Percentiles rank a stretch among this genome's conserved stretches.
phyloP scores from a whole-genome alignment of 208 protist species.

The Trypanosoma cruzi region DNA sequence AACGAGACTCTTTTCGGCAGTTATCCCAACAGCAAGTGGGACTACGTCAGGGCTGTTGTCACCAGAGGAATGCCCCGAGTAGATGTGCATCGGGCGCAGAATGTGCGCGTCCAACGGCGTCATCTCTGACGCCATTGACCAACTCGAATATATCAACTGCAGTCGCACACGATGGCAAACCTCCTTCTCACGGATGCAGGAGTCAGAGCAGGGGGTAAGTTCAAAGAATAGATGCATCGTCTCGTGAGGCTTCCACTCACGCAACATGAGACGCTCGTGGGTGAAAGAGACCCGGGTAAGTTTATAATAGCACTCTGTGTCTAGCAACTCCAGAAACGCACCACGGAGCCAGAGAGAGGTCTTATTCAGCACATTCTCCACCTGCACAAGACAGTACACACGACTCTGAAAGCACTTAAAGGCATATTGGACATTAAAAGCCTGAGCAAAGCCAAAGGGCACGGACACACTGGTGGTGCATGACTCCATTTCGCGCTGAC shows the following conservation, averaged over 20 bases:
- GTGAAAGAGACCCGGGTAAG: conserved; percentile 60
- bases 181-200: conserved; percentile 30
- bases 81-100: conserved; percentile 1
- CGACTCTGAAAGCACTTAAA: conserved; percentile 76
- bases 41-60: background rate
- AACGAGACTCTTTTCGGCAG: background rate
- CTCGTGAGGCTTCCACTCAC: conserved; percentile 74
- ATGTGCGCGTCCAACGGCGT: conserved; percentile 15
- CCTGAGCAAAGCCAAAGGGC: conserved; percentile 32
- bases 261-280: conserved; percentile 51
- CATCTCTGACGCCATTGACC: conserved; percentile 24
- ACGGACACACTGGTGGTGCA: conserved; percentile 41
- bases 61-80: background rate
- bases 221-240: conserved; percentile 63
- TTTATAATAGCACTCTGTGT: conserved; percentile 54
- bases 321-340: conserved; percentile 60
- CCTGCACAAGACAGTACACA: conserved; percentile 75
- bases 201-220: conserved; percentile 40
- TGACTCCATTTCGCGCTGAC: conserved; percentile 49
- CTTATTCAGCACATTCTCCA: conserved; percentile 54
- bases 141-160: conserved; percentile 79
- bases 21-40: background rate
- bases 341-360: conserved; percentile 86
- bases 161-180: conserved; percentile 68
- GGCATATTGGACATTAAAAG: conserved; percentile 43